Evolutionary conservation across 176 grass and related monocot species (phyloP), one percentile per base, ranked within the genome.

Genomic region (Rhipidocladum racemiflorum): DNA sequence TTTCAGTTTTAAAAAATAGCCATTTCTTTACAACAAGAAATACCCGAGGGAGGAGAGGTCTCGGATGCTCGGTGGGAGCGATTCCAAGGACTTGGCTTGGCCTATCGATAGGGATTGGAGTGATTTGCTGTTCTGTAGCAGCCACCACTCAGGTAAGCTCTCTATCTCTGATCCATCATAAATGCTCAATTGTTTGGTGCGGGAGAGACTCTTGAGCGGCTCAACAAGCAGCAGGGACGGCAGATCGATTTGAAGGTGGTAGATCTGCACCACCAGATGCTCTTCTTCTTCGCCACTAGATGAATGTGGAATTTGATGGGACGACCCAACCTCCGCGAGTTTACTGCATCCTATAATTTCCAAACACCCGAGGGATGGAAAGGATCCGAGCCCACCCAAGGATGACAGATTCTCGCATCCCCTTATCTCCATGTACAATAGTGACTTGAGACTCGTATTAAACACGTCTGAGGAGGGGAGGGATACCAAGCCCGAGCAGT

Each of bases 391-490:
- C 6, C 73, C 53, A 60, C 73, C 73, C 73, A 76, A 5, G n/a
- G 73, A 76, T 0, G 13, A 43, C 5, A 76, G 35, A 43, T 76
- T 76, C 25, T 60, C 7, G 3, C 73, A 76, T 18, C 2, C 0
- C 0, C 0, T 1, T 9, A 60, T 7, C 0, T 0, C 0, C 0
- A 76, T 28, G 23, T 0, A 0, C 0, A 0, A 0, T 4, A 61
- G 23, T 0, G 39, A 63, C 4, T 17, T 21, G 4, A 77, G 0
- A 7, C 25, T 62, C 24, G 38, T 9, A 40, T 45, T 15, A 10
- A 43, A 77, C 0, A 48, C 63, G 46, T 72, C 72, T 9, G 16
- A 27, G 6, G 27, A 64, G 9, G 80, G 80, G 14, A 88, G 70
- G 0, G 23, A 55, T 2, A 54, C 18, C 10, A 84, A 10, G 21